phyloP scores from a whole-genome alignment of 768 basidiomycete genomes.

The Lyophyllum shimeji region DNA sequence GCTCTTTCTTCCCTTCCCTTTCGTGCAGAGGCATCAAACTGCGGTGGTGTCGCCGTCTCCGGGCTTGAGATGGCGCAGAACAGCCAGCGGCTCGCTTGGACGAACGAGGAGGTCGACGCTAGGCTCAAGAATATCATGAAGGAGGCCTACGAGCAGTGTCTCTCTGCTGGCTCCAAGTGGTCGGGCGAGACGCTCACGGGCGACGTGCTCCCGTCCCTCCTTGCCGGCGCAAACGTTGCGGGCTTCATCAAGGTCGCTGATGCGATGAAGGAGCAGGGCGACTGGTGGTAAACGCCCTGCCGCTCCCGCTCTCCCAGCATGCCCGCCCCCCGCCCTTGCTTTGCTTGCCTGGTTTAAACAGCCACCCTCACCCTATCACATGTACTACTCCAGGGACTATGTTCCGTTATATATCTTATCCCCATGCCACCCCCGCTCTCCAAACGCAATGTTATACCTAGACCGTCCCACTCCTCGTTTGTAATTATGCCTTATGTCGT shows the following conservation, averaged over 20 bases:
- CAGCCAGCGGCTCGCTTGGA: slow-evolving; percentile 65
- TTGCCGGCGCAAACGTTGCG: slow-evolving; percentile 71
- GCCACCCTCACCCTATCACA: too few species aligned
- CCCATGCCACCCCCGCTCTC: neutral
- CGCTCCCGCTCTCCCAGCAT: neutral
- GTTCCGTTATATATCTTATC: neutral
- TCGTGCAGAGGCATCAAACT: slow-evolving; percentile 50
- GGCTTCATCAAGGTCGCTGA: slow-evolving; percentile 71
- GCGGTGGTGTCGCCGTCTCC: slow-evolving; percentile 76
- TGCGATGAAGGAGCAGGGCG: slow-evolving; percentile 73
- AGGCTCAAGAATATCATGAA: slow-evolving; percentile 74
- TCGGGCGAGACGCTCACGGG: slow-evolving; percentile 42
- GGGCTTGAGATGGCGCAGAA: slow-evolving; percentile 84
- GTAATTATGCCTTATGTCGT: neutral
- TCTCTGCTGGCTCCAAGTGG: slow-evolving; percentile 57
- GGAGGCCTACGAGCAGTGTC: slow-evolving; percentile 58
- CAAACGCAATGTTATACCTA: neutral
- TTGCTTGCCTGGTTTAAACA: too few species aligned
- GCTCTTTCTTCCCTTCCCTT: neutral
- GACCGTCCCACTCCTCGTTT: neutral
- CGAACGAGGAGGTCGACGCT: slow-evolving; percentile 59
- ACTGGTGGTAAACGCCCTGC: slow-evolving; percentile 60
- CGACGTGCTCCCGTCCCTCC: slow-evolving; percentile 48
- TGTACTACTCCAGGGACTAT: neutral
- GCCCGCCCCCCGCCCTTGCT: neutral